These are phyloP conservation scores for Plasmopara viticola DNA, from an alignment of 352 stramenopile genomes.

Conservation along the genomic window DNA sequence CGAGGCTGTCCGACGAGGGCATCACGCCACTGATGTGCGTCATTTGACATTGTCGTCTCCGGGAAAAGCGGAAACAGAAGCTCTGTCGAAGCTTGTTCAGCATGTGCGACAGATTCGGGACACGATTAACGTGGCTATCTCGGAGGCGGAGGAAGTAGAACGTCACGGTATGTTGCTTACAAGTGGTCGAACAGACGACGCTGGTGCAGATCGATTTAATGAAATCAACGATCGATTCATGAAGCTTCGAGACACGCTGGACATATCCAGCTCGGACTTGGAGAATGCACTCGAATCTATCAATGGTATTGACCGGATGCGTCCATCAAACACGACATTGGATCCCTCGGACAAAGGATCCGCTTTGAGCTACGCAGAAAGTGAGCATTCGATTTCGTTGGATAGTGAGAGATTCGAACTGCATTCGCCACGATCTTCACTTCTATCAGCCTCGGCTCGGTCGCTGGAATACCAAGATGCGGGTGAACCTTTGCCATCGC, in stretches of 20 bases:
- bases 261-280: conserved; percentile 41
- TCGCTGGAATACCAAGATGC: conserved; percentile 32
- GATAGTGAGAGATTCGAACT: conserved; percentile 20
- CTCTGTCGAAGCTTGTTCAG: conserved; percentile 48
- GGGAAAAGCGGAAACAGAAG: conserved; percentile 29
- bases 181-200: conserved; percentile 20
- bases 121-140: conserved; percentile 60
- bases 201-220: conserved; percentile 26
- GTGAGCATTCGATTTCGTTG: conserved; percentile 5
- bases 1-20: conserved; percentile 7
- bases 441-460: conserved; percentile 20
- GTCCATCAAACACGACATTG: conserved; percentile 14
- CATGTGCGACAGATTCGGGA: conserved; percentile 64
- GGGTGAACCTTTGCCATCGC: conserved; percentile 19
- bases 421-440: conserved; percentile 24
- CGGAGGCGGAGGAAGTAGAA: conserved; percentile 43
- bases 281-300: conserved; percentile 38
- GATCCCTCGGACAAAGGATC: conserved; percentile 18
- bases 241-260: conserved; percentile 43
- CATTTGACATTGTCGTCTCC: conserved; percentile 31
- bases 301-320: conserved; percentile 10
- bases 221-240: conserved; percentile 46
- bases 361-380: conserved; percentile 23
- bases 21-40: conserved; percentile 12
- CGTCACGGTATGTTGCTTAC: conserved; percentile 22